These are phyloP conservation scores for Kodamaea arcana DNA, from an alignment of 1,139 yeast species.

Conservation along the genomic window DNA sequence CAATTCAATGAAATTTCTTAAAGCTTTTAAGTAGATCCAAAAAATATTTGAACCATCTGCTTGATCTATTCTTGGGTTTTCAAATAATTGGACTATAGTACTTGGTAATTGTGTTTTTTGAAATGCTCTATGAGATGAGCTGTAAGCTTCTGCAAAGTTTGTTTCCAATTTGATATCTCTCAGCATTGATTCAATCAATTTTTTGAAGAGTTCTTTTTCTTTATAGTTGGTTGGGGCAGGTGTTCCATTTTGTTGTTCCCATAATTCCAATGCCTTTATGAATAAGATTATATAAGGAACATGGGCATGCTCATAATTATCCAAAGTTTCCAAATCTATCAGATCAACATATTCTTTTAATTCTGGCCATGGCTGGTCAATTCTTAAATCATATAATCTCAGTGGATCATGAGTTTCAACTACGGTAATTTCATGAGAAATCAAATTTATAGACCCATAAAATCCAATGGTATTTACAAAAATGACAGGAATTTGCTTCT, in stretches of 20 bases:
- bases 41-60: slow-evolving; percentile 32
- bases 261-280: slow-evolving; percentile 49
- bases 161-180: slow-evolving; percentile 41
- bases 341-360: slow-evolving; percentile 50
- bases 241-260: slow-evolving; percentile 31
- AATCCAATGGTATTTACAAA: slow-evolving; percentile 56
- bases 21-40: slow-evolving; percentile 60
- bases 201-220: slow-evolving; percentile 50
- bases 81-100: slow-evolving; percentile 30
- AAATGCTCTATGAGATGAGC: slow-evolving; percentile 51
- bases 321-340: slow-evolving; percentile 44
- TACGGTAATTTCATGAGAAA: slow-evolving; percentile 52
- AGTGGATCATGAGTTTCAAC: slow-evolving; percentile 75
- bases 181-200: slow-evolving; percentile 30
- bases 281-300: slow-evolving; percentile 72
- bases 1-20: slow-evolving; percentile 44
- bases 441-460: slow-evolving; percentile 59
- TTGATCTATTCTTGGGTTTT: slow-evolving; percentile 16
- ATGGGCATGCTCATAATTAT: slow-evolving; percentile 56
- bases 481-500: slow-evolving; percentile 49
- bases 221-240: slow-evolving; percentile 39
- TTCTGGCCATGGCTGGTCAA: slow-evolving; percentile 75
- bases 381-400: slow-evolving; percentile 60
- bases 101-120: slow-evolving; percentile 40
- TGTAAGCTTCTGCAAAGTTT: slow-evolving; percentile 71